Evolutionary conservation across 2,329 filamentous ascomycete genomes (phyloP), one percentile per base, ranked within the genome.

Genomic region (Fusarium humuli): DNA sequence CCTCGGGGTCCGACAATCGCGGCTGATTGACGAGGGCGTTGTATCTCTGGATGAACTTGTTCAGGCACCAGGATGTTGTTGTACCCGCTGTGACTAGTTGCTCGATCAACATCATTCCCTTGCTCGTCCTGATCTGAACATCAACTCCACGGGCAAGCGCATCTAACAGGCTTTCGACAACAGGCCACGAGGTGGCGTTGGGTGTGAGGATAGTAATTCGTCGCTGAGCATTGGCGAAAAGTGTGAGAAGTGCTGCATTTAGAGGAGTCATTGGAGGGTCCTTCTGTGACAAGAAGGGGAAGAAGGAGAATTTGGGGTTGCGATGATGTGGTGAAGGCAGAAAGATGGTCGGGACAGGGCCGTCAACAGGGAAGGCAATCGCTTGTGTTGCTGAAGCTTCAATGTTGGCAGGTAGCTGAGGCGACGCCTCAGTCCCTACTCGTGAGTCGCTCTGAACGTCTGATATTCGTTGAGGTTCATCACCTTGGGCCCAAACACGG

Each of bases 41-140:
- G 73, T 92, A 90, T 25, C 83, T 81, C 46, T 84, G 84, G 5
- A 90, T 82, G 11, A 95, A 82, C 47, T 81, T 84, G 29, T 81
- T 83, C 7, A 96, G 75, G 65, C 90, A 92, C 67, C 87, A 83
- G 1, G 87, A 83, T 0, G 93, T 95, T 0, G 90, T 93, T 0
- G 91, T 94, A 0, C 91, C 91, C 0, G 92, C 90, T 0, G 93
- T 96, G 25, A 93, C 82, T n/a, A 96, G 82, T 77, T 97, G 93
- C 80, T 97, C 93, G 30, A 93, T 80, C 18, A 92, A 76, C 92
- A 94, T 94, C 84, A 94, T 89, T 16, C 83, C 82, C 62, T 85
- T 85, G 69, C 89, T 90, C 0, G 92, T 94, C 9, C 92, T 82
- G 45, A 94, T 85, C 10, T 83, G 83, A 2, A 97, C 88, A 57